Evolutionary conservation across 164 flowering plant species (phyloP).

Genomic region (Hamamelis virginiana): DNA sequence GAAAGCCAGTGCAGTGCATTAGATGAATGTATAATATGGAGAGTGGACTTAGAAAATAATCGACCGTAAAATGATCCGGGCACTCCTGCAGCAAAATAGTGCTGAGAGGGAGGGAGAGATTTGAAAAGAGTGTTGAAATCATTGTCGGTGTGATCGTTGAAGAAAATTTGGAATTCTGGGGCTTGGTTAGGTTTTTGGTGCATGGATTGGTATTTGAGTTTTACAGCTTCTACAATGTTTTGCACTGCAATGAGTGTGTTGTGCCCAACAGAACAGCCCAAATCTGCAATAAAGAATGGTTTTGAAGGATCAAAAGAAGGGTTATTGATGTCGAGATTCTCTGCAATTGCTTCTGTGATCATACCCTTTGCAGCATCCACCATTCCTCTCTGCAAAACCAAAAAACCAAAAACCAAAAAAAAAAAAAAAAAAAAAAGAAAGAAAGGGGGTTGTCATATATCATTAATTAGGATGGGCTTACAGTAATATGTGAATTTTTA

Average conservation of each 20-base stretch:
- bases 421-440: background rate
- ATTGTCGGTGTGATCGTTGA: background rate
- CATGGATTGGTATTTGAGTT: too few relatives aligned
- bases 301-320: background rate
- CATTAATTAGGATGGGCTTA: too few relatives aligned
- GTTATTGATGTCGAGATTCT: background rate
- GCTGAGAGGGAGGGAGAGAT: background rate
- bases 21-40: background rate
- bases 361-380: background rate
- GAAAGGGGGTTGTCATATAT: too few relatives aligned
- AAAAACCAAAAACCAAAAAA: background rate
- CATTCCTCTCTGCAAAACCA: slow-evolving; percentile 1
- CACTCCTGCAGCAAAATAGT: background rate
- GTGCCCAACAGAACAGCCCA: slow-evolving; percentile 4
- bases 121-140: background rate
- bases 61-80: background rate
- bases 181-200: too few relatives aligned
- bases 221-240: background rate
- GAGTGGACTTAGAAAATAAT: background rate
- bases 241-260: background rate
- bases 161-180: background rate
- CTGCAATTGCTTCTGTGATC: background rate
- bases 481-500: too few relatives aligned
- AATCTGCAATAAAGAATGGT: background rate
- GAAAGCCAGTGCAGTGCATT: slow-evolving; percentile 2